A percentile compares a stretch with the other conserved stretches of the same genome.
These are phyloP conservation scores for Aspergillus nanangensis DNA, from an alignment of 495 filamentous ascomycete species.

Conservation along the genomic window DNA sequence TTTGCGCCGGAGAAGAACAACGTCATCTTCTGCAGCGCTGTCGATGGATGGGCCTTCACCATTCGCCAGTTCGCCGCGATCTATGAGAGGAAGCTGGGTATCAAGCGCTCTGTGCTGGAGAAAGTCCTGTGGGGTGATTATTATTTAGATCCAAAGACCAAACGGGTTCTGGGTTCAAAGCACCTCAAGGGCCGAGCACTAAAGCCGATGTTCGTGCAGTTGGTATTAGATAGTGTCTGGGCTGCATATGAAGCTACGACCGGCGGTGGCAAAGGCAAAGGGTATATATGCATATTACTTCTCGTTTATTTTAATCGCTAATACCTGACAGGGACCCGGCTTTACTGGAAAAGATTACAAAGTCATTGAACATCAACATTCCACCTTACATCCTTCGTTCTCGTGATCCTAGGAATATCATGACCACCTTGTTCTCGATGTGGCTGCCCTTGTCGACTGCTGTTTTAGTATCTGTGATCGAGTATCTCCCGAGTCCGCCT, in stretches of 20 bases:
- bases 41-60: slow-evolving; percentile 98
- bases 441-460: slow-evolving; percentile 96
- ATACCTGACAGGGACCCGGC: slow-evolving; percentile 72
- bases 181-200: slow-evolving; percentile 87
- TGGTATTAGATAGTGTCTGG: slow-evolving; percentile 96
- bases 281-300: slow-evolving; percentile 55
- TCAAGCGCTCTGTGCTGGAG: slow-evolving; percentile 85
- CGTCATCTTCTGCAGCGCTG: slow-evolving; percentile 95
- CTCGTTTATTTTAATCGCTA: too few relatives aligned
- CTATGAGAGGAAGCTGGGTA: slow-evolving; percentile 95
- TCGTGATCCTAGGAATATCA: slow-evolving; percentile 73
- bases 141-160: slow-evolving; percentile 96
- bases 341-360: slow-evolving; percentile 90
- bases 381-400: slow-evolving; percentile 81
- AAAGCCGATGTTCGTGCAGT: slow-evolving; percentile 97
- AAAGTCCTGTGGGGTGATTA: slow-evolving; percentile 97
- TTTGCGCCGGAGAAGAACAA: slow-evolving; percentile 98
- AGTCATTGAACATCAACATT: slow-evolving; percentile 78
- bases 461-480: slow-evolving; percentile 84
- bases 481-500: slow-evolving; percentile 84
- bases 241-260: slow-evolving; percentile 91
- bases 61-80: slow-evolving; percentile 87
- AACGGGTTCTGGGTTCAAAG: slow-evolving; percentile 82
- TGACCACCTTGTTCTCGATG: slow-evolving; percentile 78
- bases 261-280: slow-evolving; percentile 75